Evolutionary conservation across 2,329 filamentous ascomycete species (phyloP), one percentile per base, ranked within the genome.

Genomic region (Cryphonectria carpinicola): DNA sequence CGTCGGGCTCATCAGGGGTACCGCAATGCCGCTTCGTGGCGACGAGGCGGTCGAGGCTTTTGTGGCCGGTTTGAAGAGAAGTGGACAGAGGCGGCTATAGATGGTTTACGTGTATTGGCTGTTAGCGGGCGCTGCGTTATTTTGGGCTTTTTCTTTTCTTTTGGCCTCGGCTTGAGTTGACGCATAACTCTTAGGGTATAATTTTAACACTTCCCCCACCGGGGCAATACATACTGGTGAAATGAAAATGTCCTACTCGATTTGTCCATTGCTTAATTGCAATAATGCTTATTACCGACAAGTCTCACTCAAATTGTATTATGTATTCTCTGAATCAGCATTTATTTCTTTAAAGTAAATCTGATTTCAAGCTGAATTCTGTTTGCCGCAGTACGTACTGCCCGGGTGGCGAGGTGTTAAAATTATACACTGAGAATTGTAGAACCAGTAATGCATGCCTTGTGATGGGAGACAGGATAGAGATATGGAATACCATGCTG

Each of bases 1-100:
- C 78, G 92, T 92, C n/a, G 95, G 95, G 4, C 92, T 93, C 74
- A 87, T 97, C 77, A 87, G 87, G 73, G 90, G 92, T 69, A 91
- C 93, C 7, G 92, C 89, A 66, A 90, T 98, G 84, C 95, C 95
- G 2, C 81, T 98, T 62, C 95, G 95, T 60, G 95, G 95, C 67
- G 93, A 92, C 7, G 92, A 96, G 76, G 95, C 95, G 17, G 90
- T 99, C 1, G 92, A 97, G 82, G 93, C 93, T 4, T 99, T 99
- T 81, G 87, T 99, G 32, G 89, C 97, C 69, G 96, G 95, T 3
- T 90, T 98, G 64, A 96, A 92, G 86, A 91, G 89, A 82, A 90
- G 89, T 7, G 92, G 94, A 0, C 87, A 93, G 81, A 87, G 92
- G 70, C 81, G 86, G 76, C 76, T 80, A 74, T 77, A 66, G 56